Evolutionary conservation across 345 rosid genomes (phyloP), one percentile per base, ranked within the genome.

Genomic region (Ceriops tagal): DNA sequence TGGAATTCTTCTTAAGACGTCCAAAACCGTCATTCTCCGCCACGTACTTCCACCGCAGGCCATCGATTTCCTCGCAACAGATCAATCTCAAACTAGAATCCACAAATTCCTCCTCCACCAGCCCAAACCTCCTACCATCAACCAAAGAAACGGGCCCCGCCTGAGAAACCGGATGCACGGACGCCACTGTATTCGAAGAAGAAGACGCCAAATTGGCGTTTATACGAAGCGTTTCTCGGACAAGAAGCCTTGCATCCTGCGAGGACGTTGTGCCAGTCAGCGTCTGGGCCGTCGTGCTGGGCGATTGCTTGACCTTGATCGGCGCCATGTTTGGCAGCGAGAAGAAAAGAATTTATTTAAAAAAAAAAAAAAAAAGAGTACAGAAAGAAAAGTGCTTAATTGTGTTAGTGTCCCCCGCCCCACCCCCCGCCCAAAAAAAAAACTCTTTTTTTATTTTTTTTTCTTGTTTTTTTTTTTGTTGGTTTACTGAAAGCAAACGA

Each of bases 141-240:
- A 13, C 49, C 49, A 43, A 43, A 43, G 72, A 21, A 37, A 46
- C 55, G 4, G 74, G 58, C 20, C 49, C 52, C 18, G 58, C 31
- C 32, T 53, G 49, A 6, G 70, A 34, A 32, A n/a, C 46, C 18
- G 58, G 20, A 65, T 57, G 8, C 18, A 3, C 49, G 18, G 18
- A 11, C 49, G 18, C 49, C 49, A 53, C 26, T 53, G 66, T 6
- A 52, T 57, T 22, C 6, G 61, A 26, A 7, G 64, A 43, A 27
- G 67, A 37, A 1, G 90, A 82, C 51, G 93, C 82, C 55, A 95
- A 79, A 49, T 87, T 80, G 71, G 99, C 92, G 83, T 98, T 95
- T 69, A 95, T 90, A 31, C 99, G 99, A 75, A 95, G 87, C 61
- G 99, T 92, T 65, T 95, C 98, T 5, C 96, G 97, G 67, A 83